These are phyloP conservation scores for Penicillium verrucosum DNA, from an alignment of 2,329 filamentous ascomycete species.

Conservation along the genomic window DNA sequence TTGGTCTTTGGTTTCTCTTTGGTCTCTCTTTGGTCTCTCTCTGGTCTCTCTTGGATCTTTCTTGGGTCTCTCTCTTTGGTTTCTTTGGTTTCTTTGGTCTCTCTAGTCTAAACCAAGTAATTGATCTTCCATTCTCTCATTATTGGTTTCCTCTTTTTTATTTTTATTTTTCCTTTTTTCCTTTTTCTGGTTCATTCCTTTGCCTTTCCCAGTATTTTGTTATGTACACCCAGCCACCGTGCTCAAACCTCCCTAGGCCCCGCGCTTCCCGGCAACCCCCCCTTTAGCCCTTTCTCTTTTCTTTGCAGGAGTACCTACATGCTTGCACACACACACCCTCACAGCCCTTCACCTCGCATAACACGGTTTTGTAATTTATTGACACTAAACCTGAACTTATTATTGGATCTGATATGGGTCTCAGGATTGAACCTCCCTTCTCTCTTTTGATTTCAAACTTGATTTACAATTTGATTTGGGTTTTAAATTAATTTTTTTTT, in stretches of 20 bases:
- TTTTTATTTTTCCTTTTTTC: neutral
- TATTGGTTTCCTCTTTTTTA: neutral
- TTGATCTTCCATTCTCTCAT: constrained; percentile 12
- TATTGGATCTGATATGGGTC: constrained; percentile 39
- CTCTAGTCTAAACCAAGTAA: constrained; percentile 12
- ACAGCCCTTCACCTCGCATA: constrained; percentile 10
- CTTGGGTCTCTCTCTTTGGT: neutral
- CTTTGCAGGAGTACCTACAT: constrained; percentile 21
- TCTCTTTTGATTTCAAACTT: neutral
- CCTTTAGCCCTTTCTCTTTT: constrained; percentile 19
- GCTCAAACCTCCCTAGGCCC: constrained; percentile 23
- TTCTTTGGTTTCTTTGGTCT: neutral
- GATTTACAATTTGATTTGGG: neutral
- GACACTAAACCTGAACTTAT: constrained; percentile 27
- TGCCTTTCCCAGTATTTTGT: constrained; percentile 20
- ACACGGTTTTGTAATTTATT: constrained; percentile 12
- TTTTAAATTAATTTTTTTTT: constrained; percentile 2
- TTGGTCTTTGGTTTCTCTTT: too few species aligned
- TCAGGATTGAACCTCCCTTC: neutral
- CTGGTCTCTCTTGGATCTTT: neutral
- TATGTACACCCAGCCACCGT: constrained; percentile 26
- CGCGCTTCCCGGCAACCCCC: constrained; percentile 10
- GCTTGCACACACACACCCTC: constrained; percentile 13
- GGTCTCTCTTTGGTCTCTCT: neutral
- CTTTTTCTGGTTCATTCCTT: constrained; percentile 28